A percentile compares a stretch with the other conserved stretches of the same genome.
Conservation (phyloP, 495 filamentous ascomycete genomes). For the Chaetomium fimeti region DNA sequence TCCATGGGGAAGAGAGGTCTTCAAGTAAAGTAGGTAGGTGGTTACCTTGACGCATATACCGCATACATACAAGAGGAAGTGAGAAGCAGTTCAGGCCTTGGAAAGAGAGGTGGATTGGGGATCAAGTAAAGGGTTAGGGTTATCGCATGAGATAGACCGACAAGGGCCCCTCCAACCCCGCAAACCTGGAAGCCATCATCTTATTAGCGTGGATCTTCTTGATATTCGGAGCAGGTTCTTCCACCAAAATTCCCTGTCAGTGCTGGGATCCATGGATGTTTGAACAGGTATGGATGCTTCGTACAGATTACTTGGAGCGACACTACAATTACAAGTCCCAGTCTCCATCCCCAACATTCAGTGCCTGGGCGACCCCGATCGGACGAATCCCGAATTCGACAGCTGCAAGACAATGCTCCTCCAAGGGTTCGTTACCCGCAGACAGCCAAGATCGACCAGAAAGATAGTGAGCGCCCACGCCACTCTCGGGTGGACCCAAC, state of each 20-base stretch:
- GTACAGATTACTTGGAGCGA: too few relatives aligned
- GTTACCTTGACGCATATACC: too few relatives aligned
- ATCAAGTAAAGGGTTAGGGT: background rate
- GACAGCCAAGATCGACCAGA: constrained; percentile 8
- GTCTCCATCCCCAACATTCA: too few relatives aligned
- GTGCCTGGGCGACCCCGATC: too few relatives aligned
- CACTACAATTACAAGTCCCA: too few relatives aligned
- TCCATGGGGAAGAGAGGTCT: background rate
- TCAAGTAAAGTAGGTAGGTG: too few relatives aligned
- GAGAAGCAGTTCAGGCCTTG: too few relatives aligned
- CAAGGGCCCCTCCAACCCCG: background rate
- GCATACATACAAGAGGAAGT: too few relatives aligned
- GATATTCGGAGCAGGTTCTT: background rate
- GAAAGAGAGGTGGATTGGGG: too few relatives aligned
- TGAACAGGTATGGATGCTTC: too few relatives aligned
- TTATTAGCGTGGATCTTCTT: constrained; percentile 1
- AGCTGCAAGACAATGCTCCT: background rate
- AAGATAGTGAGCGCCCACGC: constrained; percentile 5
- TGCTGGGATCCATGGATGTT: too few relatives aligned
- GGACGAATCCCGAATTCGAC: background rate
- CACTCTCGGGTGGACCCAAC: constrained; percentile 9
- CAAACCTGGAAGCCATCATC: background rate
- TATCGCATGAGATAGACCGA: background rate
- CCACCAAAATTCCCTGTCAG: background rate
- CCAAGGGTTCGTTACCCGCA: background rate